Percentiles rank a stretch among this genome's conserved stretches.
These are phyloP conservation scores for Colletotrichum caudatum DNA, from an alignment of 2,329 filamentous ascomycete genomes.

Conservation along the genomic window DNA sequence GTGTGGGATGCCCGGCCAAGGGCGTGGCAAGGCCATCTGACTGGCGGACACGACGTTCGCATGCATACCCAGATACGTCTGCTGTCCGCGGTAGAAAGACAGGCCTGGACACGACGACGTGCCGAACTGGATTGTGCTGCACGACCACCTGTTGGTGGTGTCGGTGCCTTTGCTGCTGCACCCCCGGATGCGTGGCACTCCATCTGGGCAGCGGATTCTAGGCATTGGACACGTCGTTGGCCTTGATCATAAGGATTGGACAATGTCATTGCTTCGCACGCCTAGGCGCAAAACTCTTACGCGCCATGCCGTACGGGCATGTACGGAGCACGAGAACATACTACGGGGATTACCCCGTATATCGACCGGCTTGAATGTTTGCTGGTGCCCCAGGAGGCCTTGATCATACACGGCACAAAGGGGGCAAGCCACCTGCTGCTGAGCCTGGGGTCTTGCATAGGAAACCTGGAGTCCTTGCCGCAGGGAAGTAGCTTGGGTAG, in stretches of 20 bases:
- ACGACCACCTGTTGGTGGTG: conserved; percentile 37
- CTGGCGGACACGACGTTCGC: conserved; percentile 29
- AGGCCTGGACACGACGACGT: conserved; percentile 35
- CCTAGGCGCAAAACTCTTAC: conserved; percentile 7
- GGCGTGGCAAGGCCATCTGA: conserved; percentile 35
- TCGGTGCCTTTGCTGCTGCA: conserved; percentile 19
- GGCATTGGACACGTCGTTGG: conserved; percentile 23
- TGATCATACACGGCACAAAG: conserved; percentile 26
- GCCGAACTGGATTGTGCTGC: conserved; percentile 40
- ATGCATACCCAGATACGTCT: conserved; percentile 30
- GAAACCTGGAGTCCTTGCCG: conserved; percentile 30
- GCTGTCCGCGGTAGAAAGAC: conserved; percentile 25
- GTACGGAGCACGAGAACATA: neutral
- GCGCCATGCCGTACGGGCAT: neutral
- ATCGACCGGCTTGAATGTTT: conserved; percentile 23
- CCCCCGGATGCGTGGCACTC: conserved; percentile 40
- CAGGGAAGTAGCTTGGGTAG: conserved; percentile 22
- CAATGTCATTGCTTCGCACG: conserved; percentile 1
- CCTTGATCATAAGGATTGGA: conserved; percentile 13
- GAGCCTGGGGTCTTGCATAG: conserved; percentile 32
- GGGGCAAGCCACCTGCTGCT: conserved; percentile 19
- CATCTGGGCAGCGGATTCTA: conserved; percentile 25
- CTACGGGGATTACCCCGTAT: no score
- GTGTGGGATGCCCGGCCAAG: conserved; percentile 18
- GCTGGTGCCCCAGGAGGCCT: conserved; percentile 19